Evolutionary conservation across 345 rosid genomes (phyloP), one percentile per base, ranked within the genome.

Genomic region (Moringa oleifera): DNA sequence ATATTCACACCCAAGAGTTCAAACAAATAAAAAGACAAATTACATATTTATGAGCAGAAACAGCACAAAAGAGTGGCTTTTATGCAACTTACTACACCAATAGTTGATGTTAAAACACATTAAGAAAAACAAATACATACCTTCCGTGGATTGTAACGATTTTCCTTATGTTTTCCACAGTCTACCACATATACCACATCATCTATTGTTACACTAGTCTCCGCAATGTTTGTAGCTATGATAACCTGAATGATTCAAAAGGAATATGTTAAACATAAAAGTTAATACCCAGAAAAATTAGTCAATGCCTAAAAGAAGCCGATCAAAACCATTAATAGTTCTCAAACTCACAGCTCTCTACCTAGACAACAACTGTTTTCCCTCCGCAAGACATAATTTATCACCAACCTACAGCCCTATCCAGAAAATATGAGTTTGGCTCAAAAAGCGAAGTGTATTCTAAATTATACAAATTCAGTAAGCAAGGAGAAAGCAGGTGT

Each of bases 131-230:
- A 52, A 69, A 24, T 10, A 61, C 83, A 70, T 69, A 91, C 98
- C 96, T 91, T 89, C 16, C 75, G 95, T 28, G 98, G 95, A 75
- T 91, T 85, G 69, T 83, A 91, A 69, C 95, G 89, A 71, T 83
- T 87, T 71, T 91, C 98, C 80, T 91, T 91, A 71, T 91, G 98
- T 79, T 80, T 89, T 68, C 98, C 98, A 72, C 92, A 83, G 69
- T 89, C 96, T 53, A 91, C 82, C 72, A 91, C 98, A 67, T 83
- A 91, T 46, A 91, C 92, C 28, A 91, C 96, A 78, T 92, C 98
- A 70, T 87, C 96, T 57, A 92, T 87, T 57, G 96, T 92, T 74
- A 92, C 82, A 72, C 96, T 91, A 50, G 96, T 91, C 87, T 92
- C 91, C 46, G 91, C 89, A 77, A 88, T 88, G 66, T 88, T 91